Conservation (phyloP, 805 yeast species). For the Myxozyma kluyveri region DNA sequence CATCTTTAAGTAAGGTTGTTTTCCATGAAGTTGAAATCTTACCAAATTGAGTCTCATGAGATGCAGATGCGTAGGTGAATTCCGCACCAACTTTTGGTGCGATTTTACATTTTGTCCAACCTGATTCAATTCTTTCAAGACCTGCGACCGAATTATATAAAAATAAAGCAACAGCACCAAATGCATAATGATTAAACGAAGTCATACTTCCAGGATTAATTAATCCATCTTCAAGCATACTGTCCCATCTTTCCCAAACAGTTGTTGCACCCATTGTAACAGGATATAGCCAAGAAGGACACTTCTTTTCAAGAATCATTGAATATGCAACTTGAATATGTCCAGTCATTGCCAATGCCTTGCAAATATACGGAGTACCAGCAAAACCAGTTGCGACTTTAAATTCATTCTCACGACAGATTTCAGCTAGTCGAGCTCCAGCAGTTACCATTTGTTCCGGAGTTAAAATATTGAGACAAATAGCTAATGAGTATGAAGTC, state of each 20-base stretch:
- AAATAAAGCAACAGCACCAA: slow-evolving; percentile 34
- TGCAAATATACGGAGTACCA: slow-evolving; percentile 35
- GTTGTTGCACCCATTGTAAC: slow-evolving; percentile 37
- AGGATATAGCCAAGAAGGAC: slow-evolving; percentile 37
- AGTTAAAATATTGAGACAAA: slow-evolving; percentile 28
- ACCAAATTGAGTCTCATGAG: background rate
- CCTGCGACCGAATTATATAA: slow-evolving; percentile 31
- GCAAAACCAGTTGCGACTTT: slow-evolving; percentile 36
- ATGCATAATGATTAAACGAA: slow-evolving; percentile 36
- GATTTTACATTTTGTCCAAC: slow-evolving; percentile 22
- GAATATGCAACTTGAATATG: slow-evolving; percentile 31
- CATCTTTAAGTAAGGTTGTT: too few species aligned
- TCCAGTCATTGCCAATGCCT: slow-evolving; percentile 31
- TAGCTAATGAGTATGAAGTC: slow-evolving; percentile 34
- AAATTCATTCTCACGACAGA: background rate
- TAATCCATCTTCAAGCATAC: slow-evolving; percentile 34
- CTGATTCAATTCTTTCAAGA: slow-evolving; percentile 22
- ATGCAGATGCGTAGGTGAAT: background rate
- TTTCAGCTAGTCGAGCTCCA: slow-evolving; percentile 25
- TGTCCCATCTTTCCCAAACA: slow-evolving; percentile 37
- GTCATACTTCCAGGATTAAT: slow-evolving; percentile 37
- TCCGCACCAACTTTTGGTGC: background rate
- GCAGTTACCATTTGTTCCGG: slow-evolving; percentile 28
- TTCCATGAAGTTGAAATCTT: background rate
- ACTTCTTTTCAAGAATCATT: slow-evolving; percentile 30